phyloP scores from a whole-genome alignment of 2,329 filamentous ascomycete species.

The Cordyceps fumosorosea region DNA sequence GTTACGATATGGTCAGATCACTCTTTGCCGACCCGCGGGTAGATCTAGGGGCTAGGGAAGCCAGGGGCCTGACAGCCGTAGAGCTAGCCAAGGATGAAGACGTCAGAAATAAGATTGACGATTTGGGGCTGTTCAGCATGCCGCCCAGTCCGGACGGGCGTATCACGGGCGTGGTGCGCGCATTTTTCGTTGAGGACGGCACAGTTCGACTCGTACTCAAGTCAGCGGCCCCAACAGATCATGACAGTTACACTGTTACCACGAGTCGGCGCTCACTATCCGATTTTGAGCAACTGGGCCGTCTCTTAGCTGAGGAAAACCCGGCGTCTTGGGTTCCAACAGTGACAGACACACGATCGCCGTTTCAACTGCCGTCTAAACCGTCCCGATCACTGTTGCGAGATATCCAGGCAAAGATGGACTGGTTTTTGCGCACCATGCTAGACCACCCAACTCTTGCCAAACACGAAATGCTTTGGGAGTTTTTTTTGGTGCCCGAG shows the following conservation, averaged over 20 bases:
- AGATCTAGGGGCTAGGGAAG: constrained; percentile 75
- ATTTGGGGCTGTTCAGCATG: constrained; percentile 77
- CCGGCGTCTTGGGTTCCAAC: constrained; percentile 92
- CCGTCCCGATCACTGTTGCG: constrained; percentile 81
- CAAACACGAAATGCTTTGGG: constrained; percentile 97
- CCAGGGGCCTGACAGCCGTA: constrained; percentile 84
- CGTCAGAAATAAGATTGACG: constrained; percentile 91
- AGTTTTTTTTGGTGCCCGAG: constrained; percentile 96
- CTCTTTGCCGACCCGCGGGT: constrained; percentile 84
- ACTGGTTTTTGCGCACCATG: constrained; percentile 82
- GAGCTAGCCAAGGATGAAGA: constrained; percentile 98
- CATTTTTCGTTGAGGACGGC: constrained; percentile 95
- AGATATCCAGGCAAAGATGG: constrained; percentile 78
- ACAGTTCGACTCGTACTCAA: constrained; percentile 90
- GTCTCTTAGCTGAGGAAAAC: constrained; percentile 78
- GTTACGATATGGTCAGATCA: constrained; percentile 84
- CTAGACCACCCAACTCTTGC: constrained; percentile 86
- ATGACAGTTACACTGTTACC: constrained; percentile 83
- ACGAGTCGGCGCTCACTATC: constrained; percentile 81
- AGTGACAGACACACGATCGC: constrained; percentile 69
- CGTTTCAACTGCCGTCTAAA: constrained; percentile 88
- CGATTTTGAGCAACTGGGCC: constrained; percentile 87
- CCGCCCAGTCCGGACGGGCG: constrained; percentile 66
- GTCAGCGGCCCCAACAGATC: constrained; percentile 77
- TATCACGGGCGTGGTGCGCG: constrained; percentile 87